phyloP scores from a whole-genome alignment of 1,284 basidiomycete species.

The Coniferiporia sulphurascens region DNA sequence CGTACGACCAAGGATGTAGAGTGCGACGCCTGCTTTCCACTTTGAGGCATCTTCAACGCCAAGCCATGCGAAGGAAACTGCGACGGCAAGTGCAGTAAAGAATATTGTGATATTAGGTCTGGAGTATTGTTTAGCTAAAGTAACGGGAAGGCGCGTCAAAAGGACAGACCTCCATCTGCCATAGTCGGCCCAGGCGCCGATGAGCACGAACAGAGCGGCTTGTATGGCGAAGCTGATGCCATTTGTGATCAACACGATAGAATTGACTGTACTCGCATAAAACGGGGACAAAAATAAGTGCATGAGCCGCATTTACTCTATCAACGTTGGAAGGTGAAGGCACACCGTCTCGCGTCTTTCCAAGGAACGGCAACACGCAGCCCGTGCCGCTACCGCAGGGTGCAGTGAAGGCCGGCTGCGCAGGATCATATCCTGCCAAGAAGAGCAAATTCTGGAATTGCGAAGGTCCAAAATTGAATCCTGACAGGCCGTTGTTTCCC shows the following conservation, averaged over 20 bases:
- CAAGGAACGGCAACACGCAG: conserved; percentile 65
- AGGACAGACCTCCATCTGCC: conserved; percentile 60
- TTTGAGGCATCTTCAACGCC: conserved; percentile 59
- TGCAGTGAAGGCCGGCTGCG: conserved; percentile 45
- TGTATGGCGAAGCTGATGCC: conserved; percentile 73
- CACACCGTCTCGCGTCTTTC: conserved; percentile 54
- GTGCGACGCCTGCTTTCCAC: conserved; percentile 65
- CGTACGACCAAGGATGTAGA: conserved; percentile 76
- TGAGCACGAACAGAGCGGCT: conserved; percentile 53
- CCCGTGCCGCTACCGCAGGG: conserved; percentile 45
- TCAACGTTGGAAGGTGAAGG: background rate
- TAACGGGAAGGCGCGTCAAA: background rate
- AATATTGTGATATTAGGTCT: conserved; percentile 76
- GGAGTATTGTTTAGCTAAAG: conserved; percentile 1
- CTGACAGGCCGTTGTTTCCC: conserved; percentile 68
- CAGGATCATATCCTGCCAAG: conserved; percentile 65
- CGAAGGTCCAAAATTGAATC: conserved; percentile 73
- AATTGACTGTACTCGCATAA: conserved; percentile 48
- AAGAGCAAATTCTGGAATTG: conserved; percentile 75
- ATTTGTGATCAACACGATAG: conserved; percentile 72
- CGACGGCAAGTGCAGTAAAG: conserved; percentile 65
- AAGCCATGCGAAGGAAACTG: conserved; percentile 73
- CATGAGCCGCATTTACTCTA: background rate
- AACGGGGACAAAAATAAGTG: background rate
- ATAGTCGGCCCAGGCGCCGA: conserved; percentile 78